Conservation (phyloP, 2,329 filamentous ascomycete genomes). For the Remersonia thermophila region DNA sequence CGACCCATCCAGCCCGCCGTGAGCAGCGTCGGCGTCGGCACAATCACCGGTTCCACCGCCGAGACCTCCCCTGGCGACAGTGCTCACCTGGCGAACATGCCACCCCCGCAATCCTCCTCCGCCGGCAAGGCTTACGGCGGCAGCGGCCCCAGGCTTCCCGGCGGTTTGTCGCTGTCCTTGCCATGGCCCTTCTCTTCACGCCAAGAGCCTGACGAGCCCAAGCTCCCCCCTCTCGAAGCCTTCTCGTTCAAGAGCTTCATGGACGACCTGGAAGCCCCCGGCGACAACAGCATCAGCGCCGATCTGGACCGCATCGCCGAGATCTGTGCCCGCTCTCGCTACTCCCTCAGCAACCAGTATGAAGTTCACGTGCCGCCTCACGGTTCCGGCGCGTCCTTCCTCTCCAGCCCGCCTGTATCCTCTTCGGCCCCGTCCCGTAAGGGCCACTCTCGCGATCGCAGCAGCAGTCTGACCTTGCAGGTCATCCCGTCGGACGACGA, state of each 20-base stretch:
- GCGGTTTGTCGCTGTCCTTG: slow-evolving; percentile 6
- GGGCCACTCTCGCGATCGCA: background rate
- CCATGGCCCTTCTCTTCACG: slow-evolving; percentile 20
- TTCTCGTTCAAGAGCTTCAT: slow-evolving; percentile 55
- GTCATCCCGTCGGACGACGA: slow-evolving; percentile 46
- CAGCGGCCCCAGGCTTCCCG: slow-evolving; percentile 14
- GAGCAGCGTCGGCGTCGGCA: slow-evolving; percentile 11
- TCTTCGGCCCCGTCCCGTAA: slow-evolving; percentile 2
- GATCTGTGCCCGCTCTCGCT: slow-evolving; percentile 52
- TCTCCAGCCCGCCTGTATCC: slow-evolving; percentile 18
- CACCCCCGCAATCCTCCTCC: slow-evolving; percentile 17
- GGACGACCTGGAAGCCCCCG: slow-evolving; percentile 38
- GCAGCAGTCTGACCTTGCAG: slow-evolving; percentile 44
- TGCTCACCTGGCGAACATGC: slow-evolving; percentile 27
- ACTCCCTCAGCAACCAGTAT: slow-evolving; percentile 55
- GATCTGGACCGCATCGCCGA: slow-evolving; percentile 54
- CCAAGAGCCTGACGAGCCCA: slow-evolving; percentile 23
- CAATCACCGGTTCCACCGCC: slow-evolving; percentile 1
- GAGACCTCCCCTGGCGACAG: slow-evolving; percentile 3
- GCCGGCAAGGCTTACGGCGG: slow-evolving; percentile 20
- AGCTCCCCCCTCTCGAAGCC: slow-evolving; percentile 48
- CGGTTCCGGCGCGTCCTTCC: slow-evolving; percentile 41
- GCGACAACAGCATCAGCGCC: slow-evolving; percentile 37
- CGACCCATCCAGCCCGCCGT: slow-evolving; percentile 16
- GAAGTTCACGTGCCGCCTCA: slow-evolving; percentile 53